phyloP scores from a whole-genome alignment of 176 grass and related monocot species.

The Eragrostis curvula region DNA sequence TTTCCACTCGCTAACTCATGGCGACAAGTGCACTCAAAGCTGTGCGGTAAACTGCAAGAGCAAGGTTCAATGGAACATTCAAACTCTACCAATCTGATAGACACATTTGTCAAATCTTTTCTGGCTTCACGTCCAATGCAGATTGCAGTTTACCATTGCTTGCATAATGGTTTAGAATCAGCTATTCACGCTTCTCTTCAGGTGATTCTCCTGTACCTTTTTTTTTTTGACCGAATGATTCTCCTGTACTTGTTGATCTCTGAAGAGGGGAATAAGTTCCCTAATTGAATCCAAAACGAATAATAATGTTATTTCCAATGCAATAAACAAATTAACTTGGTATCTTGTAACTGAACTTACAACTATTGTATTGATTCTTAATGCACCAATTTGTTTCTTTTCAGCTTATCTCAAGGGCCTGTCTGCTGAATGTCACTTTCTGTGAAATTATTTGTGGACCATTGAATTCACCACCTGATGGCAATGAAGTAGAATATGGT shows the following conservation, averaged over 20 bases:
- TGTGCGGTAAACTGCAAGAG: slow-evolving; percentile 41
- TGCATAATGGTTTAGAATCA: slow-evolving; percentile 93
- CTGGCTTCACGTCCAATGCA: slow-evolving; percentile 75
- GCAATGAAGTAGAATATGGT: slow-evolving; percentile 59
- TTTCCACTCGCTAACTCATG: slow-evolving; percentile 81
- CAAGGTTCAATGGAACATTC: slow-evolving; percentile 52
- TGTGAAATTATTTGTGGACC: slow-evolving; percentile 63
- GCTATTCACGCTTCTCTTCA: slow-evolving; percentile 86
- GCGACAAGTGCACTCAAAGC: slow-evolving; percentile 49
- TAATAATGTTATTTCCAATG: background rate
- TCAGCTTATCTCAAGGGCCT: slow-evolving; percentile 93
- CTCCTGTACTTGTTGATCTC: slow-evolving; percentile 27
- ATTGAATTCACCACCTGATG: slow-evolving; percentile 52
- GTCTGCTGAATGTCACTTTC: slow-evolving; percentile 60
- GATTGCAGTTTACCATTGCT: slow-evolving; percentile 88
- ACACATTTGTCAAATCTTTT: slow-evolving; percentile 73
- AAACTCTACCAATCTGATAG: slow-evolving; percentile 61
- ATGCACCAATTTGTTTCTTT: slow-evolving; percentile 47
- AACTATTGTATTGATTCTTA: slow-evolving; percentile 20
- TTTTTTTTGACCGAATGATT: too few species aligned
- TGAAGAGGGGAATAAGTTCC: background rate
- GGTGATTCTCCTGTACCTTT: slow-evolving; percentile 53
- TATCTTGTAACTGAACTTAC: slow-evolving; percentile 13
- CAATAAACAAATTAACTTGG: background rate
- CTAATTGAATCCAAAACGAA: background rate